Percentiles rank a stretch among this genome's conserved stretches.
phyloP scores from a whole-genome alignment of 441 rosid species.

The Jatropha multifida region DNA sequence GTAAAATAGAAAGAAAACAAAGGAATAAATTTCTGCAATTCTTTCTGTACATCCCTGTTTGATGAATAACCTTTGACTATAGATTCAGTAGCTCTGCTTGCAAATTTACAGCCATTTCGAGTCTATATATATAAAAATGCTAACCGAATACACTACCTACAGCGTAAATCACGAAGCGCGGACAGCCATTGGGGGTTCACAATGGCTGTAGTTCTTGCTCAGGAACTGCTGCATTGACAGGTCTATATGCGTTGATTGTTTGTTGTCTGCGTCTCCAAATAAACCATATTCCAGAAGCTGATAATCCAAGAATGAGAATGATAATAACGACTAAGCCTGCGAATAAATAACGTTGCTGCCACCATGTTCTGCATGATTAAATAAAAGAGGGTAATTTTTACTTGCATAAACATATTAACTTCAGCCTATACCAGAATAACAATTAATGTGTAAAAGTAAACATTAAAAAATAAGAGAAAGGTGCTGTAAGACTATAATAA shows the following conservation, averaged over 20 bases:
- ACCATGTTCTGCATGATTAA: constrained; percentile 58
- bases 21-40: neutral
- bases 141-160: too few species aligned
- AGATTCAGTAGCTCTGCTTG: neutral
- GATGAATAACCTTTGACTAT: neutral
- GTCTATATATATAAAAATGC: too few species aligned
- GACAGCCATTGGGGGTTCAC: constrained; percentile 7
- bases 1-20: too few species aligned
- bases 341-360: constrained; percentile 40
- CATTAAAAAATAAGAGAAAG: too few species aligned
- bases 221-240: constrained; percentile 44
- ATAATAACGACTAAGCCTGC: constrained; percentile 29
- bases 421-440: neutral
- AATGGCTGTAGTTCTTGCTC: constrained; percentile 83
- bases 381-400: neutral
- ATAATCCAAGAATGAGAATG: constrained; percentile 35
- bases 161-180: neutral
- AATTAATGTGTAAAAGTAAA: neutral
- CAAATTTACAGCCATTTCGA: neutral
- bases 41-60: neutral
- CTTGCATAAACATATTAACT: neutral
- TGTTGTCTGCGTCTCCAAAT: constrained; percentile 46
- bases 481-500: too few species aligned
- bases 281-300: constrained; percentile 54
- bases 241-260: constrained; percentile 48